Evolutionary conservation across 1,284 basidiomycete species (phyloP).

Genomic region (Pterula multifida): DNA sequence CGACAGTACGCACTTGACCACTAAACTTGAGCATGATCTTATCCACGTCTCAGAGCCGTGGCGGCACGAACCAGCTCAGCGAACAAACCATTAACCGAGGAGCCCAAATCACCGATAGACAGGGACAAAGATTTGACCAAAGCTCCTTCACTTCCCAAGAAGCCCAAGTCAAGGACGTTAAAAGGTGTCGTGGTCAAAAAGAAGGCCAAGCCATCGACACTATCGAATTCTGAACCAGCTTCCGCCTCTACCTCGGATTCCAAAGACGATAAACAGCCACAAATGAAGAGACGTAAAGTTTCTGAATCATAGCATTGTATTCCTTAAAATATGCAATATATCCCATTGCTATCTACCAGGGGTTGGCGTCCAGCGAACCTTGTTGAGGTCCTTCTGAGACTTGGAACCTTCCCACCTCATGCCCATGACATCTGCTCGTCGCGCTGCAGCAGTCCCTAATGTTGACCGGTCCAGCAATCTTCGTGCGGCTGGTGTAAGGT

Average conservation of each 20-base stretch:
- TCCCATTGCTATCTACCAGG: conserved; percentile 20
- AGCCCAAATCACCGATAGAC: conserved; percentile 16
- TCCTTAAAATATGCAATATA: conserved; percentile 4
- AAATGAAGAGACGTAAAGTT: conserved; percentile 44
- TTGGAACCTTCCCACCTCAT: conserved; percentile 45
- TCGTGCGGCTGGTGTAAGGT: conserved; percentile 72
- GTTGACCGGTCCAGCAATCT: conserved; percentile 63
- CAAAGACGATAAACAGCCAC: conserved; percentile 20
- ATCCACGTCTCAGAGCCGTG: conserved; percentile 43
- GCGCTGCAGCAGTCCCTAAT: conserved; percentile 43
- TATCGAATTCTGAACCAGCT: conserved; percentile 7
- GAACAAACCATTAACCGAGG: conserved; percentile 25
- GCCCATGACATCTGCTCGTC: conserved; percentile 62
- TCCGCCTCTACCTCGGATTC: conserved; percentile 12
- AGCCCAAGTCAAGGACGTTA: conserved; percentile 47
- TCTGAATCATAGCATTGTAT: conserved; percentile 18
- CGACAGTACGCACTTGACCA: conserved; percentile 44
- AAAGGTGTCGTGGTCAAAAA: conserved; percentile 76
- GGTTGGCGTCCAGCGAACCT: conserved; percentile 73
- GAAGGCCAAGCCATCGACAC: conserved; percentile 34
- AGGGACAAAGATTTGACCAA: conserved; percentile 15
- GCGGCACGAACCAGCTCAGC: conserved; percentile 52
- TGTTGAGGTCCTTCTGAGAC: conserved; percentile 48
- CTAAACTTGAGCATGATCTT: conserved; percentile 1
- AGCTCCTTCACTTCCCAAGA: conserved; percentile 23